These are phyloP conservation scores for Rhizophora apiculata DNA, from an alignment of 345 rosid genomes.

Conservation along the genomic window DNA sequence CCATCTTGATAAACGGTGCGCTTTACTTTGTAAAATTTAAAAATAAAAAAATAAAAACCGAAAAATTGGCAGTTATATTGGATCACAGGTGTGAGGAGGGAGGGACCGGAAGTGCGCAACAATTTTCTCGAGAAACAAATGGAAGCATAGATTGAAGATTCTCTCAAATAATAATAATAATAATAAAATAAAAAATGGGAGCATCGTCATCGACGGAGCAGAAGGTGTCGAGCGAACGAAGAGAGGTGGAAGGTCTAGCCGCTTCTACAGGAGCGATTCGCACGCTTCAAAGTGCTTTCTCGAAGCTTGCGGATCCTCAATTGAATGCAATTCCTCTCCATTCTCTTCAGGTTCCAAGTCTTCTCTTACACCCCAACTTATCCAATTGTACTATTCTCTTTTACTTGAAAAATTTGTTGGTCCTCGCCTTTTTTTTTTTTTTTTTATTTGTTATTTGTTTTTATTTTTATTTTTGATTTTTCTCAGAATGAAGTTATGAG, in stretches of 20 bases:
- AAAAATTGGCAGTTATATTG: no score
- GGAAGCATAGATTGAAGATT: neutral
- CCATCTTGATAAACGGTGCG: no score
- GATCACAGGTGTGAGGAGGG: no score
- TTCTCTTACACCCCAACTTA: no score
- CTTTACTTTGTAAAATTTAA: no score
- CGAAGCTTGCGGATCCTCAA: slow-evolving; percentile 59
- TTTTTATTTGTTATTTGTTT: no score
- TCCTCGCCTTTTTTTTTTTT: no score
- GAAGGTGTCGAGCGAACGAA: slow-evolving; percentile 39
- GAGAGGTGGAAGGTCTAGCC: slow-evolving; percentile 62
- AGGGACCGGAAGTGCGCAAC: neutral
- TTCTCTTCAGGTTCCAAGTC: slow-evolving; percentile 53
- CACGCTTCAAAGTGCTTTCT: slow-evolving; percentile 54
- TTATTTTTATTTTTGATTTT: no score
- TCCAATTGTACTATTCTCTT: no score
- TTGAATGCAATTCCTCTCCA: slow-evolving; percentile 43
- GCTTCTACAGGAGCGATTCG: slow-evolving; percentile 76
- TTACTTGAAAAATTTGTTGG: no score
- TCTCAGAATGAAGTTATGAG: no score
- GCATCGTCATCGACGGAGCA: slow-evolving; percentile 65
- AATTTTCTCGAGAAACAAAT: slow-evolving; percentile 6
- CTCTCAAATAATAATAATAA: neutral
- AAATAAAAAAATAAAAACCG: no score
- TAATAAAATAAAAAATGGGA: slow-evolving; percentile 46